These are phyloP conservation scores for Tylopilus orsonianus DNA, from an alignment of 1,284 basidiomycete species.

Conservation along the genomic window DNA sequence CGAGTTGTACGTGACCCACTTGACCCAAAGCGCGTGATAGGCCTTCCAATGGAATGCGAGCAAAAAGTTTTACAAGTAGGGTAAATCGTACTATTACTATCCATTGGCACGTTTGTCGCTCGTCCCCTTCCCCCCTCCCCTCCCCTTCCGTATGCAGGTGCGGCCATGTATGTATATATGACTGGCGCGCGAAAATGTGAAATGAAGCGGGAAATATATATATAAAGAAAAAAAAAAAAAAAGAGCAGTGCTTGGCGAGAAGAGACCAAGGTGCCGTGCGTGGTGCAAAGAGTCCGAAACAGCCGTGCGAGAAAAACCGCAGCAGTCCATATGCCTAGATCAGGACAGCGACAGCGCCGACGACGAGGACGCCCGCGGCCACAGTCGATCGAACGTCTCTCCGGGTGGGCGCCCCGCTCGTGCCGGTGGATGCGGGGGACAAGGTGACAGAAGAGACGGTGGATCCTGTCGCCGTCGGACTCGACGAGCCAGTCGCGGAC, in stretches of 20 bases:
- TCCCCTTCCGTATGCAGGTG: neutral
- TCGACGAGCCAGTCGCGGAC: neutral
- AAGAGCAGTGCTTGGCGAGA: neutral
- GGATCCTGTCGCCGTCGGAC: neutral
- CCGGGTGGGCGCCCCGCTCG: slow-evolving; percentile 7
- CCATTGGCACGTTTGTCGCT: neutral
- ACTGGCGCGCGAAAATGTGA: neutral
- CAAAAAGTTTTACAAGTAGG: slow-evolving; percentile 3
- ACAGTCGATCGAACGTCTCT: neutral
- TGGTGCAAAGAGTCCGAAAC: too few species aligned
- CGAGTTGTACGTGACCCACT: too few species aligned
- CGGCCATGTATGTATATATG: too few species aligned
- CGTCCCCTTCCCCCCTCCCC: too few species aligned
- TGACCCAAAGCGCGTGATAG: neutral
- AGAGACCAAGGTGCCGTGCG: too few species aligned
- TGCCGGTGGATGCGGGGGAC: neutral
- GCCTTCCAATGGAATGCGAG: too few species aligned
- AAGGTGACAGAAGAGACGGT: neutral
- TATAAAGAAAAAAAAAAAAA: neutral
- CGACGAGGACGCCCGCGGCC: slow-evolving; percentile 3
- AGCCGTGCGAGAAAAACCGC: too few species aligned
- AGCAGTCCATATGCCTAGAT: neutral
- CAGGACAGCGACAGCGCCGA: slow-evolving; percentile 10
- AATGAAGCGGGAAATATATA: neutral
- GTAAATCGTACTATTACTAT: slow-evolving; percentile 5